These are phyloP conservation scores for Magnolia officinalis DNA, from an alignment of 164 flowering plant species.

Conservation along the genomic window DNA sequence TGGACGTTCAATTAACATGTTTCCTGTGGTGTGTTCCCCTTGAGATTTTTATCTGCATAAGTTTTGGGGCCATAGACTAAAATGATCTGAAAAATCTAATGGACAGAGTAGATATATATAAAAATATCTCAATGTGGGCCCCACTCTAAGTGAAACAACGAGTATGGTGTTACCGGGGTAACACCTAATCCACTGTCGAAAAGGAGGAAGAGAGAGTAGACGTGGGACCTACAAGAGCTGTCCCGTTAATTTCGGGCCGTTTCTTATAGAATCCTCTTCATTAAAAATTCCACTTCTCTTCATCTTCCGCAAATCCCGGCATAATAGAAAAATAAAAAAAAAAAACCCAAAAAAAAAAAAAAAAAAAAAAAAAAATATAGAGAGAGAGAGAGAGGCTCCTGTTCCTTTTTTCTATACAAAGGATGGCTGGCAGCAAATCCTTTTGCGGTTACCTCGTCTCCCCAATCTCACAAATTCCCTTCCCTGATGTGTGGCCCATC, in stretches of 20 bases:
- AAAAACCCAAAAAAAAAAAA: background rate
- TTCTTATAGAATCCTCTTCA: constrained; percentile 6
- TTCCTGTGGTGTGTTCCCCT: too few relatives aligned
- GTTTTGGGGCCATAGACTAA: too few relatives aligned
- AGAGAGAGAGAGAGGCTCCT: background rate
- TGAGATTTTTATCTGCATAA: too few relatives aligned
- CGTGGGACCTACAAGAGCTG: constrained; percentile 30
- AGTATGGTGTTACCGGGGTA: too few relatives aligned
- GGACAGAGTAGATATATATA: too few relatives aligned
- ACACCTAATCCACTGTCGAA: constrained; percentile 2
- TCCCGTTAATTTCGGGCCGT: constrained; percentile 29
- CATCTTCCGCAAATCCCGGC: constrained; percentile 39
- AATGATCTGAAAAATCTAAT: too few relatives aligned
- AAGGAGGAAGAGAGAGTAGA: background rate
- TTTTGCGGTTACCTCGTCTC: background rate
- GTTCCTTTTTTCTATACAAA: background rate
- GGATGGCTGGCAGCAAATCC: background rate
- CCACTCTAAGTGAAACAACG: too few relatives aligned
- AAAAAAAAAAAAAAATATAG: background rate
- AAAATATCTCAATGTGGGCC: too few relatives aligned
- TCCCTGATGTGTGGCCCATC: constrained; percentile 12
- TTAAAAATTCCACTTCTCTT: constrained; percentile 6
- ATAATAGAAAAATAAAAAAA: background rate
- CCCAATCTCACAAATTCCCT: constrained; percentile 8
- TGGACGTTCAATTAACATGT: too few relatives aligned